Evolutionary conservation across 768 basidiomycete genomes (phyloP), one percentile per base, ranked within the genome.

Genomic region (Solioccasus polychromus): DNA sequence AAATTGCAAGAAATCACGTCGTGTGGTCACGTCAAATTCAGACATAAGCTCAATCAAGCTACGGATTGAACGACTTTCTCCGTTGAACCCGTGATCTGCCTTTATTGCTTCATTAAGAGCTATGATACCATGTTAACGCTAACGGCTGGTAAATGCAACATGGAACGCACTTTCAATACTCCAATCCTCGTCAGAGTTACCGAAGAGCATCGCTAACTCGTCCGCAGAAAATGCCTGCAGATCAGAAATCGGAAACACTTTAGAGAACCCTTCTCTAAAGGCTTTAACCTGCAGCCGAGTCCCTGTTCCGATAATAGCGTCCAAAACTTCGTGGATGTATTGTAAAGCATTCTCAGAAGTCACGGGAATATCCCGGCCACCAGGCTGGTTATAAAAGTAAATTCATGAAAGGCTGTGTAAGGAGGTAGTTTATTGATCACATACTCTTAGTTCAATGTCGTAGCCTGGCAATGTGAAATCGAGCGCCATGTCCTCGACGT

Each of bases 111-210:
- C 93, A 29, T 78, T 80, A 26, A 98, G 76, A 18, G 92, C 95
- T 96, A 53, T 31, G 15, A 51, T 38, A 22, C 31, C 32, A 32
- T 32, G 40, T 54, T 17, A 38, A 34, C 20, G 36, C n/a, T 36
- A 23, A 9, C 11, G 7, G 11, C 19, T 28, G 20, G 18, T 35
- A 38, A 24, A 49, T 19, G 23, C 23, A 32, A 9, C 48, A 18
- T 24, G 19, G 5, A 8, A 70, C 91, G 53, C 65, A 97, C 94
- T 92, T 66, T 96, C 93, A 10, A 75, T 62, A 50, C 79, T 83
- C 96, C 96, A 99, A 62, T 99, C 96, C 61, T 99, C 96, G n/a
- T 97, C 92, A 8, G 88, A 82, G 57, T 94, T 94, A 15, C 95
- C 95, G 59, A 97, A 95, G 18, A 98, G 74, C 79, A 95, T 88